Evolutionary conservation across 345 rosid genomes (phyloP).

Genomic region (Brassica juncea): DNA sequence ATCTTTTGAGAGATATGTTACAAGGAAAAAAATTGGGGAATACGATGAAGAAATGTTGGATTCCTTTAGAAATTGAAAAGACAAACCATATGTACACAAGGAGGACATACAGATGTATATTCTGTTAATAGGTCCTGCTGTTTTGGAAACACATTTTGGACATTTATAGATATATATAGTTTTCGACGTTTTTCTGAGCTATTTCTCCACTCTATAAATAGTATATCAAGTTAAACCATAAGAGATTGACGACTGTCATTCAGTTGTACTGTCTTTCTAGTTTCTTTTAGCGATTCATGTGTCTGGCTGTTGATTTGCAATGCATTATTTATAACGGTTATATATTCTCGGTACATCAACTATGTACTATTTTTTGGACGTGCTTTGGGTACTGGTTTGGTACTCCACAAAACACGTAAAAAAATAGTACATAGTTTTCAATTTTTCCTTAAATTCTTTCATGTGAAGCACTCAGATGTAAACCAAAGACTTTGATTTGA

Average conservation of each 20-base stretch:
- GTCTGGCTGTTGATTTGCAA: not conserved
- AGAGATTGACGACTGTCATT: not conserved
- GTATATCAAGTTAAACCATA: constrained; percentile 9
- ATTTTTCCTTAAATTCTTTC: not conserved
- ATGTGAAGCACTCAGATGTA: not conserved
- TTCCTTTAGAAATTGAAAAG: not conserved
- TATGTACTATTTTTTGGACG: not conserved
- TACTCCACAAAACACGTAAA: not conserved
- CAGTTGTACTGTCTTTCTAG: not conserved
- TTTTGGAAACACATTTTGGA: not conserved
- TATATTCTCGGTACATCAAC: not conserved
- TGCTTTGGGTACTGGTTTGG: not conserved
- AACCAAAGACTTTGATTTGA: not conserved
- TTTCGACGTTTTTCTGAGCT: not conserved
- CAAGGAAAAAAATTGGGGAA: constrained; percentile 5
- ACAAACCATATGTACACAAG: constrained; percentile 18
- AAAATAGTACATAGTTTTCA: not conserved
- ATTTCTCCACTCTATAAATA: constrained; percentile 21
- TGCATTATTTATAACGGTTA: not conserved
- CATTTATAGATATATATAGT: constrained; percentile 16
- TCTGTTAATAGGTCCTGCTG: constrained; percentile 20
- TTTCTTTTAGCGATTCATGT: not conserved
- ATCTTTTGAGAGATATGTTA: not conserved
- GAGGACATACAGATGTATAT: constrained; percentile 4
- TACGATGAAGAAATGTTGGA: not conserved